Evolutionary conservation across 1,284 basidiomycete genomes (phyloP), one percentile per base, ranked within the genome.

Genomic region (Cryptococcus sp.): DNA sequence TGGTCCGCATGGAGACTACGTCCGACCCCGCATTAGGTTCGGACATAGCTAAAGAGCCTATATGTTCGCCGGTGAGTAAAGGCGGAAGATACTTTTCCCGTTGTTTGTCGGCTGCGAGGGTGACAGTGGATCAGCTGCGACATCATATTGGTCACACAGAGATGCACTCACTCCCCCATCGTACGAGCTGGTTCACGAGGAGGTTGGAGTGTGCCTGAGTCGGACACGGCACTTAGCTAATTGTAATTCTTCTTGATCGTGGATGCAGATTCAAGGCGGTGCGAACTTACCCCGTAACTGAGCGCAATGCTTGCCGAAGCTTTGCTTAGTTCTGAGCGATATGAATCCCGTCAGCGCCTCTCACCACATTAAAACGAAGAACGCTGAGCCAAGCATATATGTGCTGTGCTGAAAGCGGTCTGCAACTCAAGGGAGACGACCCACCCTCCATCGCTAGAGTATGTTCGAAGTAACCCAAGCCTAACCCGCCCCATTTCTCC

Each of bases 41-140:
- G 66, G 88, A 91, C 94, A 97, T 97, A 11, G 93, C 94, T 52
- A 97, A 82, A 63, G 89, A 88, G 46, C 94, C 94, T 34, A 97
- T 85, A 75, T 91, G 90, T 73, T 86, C 53, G 11, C 93, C 94
- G 26, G 84, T 82, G 43, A 96, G 81, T 44, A 97, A 83, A 69
- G 89, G 87, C 6, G 89, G 88, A 3, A 97, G 84, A 77, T 94
- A 96, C 78, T 90, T 94, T 49, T 80, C 77, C 78, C 93, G 93
- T 80, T 97, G 94, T 47, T 81, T 83, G 37, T 86, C 83, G 50
- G 62, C 71, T 73, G 39, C 25, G 19, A n/a, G 8, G 38, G 29
- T 23, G 37, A 7, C 23, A 45, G 8, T 34, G 22, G 40, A 52
- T 41, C 38, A 45, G 44, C 46, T 34, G 20, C 16, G 47, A 4